phyloP scores from a whole-genome alignment of 371 early-diverging fungal genomes.

The Syncephalastrum racemosum region DNA sequence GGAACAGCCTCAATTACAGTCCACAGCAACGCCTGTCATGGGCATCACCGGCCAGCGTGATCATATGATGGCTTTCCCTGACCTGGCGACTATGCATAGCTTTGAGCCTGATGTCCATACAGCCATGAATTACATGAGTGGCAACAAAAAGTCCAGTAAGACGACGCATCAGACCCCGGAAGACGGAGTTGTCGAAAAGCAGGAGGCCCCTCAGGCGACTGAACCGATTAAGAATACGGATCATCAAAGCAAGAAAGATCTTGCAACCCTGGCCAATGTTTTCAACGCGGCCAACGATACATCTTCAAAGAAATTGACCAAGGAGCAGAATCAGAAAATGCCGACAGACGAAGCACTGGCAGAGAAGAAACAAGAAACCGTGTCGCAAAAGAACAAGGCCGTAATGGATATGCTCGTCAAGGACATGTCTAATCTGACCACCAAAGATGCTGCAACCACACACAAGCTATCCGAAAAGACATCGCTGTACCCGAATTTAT shows the following conservation, averaged over 20 bases:
- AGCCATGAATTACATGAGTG: conserved; percentile 7
- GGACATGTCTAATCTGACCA: conserved; percentile 7
- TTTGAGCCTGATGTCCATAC: conserved; percentile 10
- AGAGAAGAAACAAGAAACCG: neutral
- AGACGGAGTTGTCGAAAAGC: conserved; percentile 5
- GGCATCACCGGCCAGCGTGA: conserved; percentile 10
- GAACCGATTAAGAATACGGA: neutral
- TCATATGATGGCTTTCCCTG: conserved; percentile 9
- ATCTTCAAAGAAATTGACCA: neutral
- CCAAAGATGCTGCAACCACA: neutral
- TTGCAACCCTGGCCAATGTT: conserved; percentile 10
- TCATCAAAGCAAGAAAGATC: conserved; percentile 6
- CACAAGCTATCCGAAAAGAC: neutral
- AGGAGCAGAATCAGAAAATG: neutral
- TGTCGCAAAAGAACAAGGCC: conserved; percentile 6
- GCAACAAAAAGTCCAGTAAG: neutral
- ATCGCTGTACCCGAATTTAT: no score
- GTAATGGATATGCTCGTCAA: conserved; percentile 11
- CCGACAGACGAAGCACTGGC: neutral
- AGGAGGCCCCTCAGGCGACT: conserved; percentile 2
- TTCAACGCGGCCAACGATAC: conserved; percentile 4
- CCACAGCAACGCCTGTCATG: conserved; percentile 23
- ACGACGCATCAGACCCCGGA: conserved; percentile 4
- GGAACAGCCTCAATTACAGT: conserved; percentile 34
- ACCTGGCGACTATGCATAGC: conserved; percentile 5